Evolutionary conservation across 371 early-diverging fungal species (phyloP).

Genomic region (Mortierella sp.): DNA sequence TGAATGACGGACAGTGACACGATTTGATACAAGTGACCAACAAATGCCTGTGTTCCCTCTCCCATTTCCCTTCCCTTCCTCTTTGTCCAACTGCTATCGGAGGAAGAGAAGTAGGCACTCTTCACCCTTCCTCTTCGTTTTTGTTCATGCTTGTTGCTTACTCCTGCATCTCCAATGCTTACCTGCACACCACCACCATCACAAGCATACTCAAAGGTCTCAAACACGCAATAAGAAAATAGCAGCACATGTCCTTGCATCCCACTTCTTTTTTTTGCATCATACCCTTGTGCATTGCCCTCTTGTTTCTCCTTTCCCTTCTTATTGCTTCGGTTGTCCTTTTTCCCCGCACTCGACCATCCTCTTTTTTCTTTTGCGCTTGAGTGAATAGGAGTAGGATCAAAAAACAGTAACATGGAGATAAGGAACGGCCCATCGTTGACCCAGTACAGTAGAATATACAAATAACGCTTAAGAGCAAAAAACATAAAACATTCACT

Average conservation of each 20-base stretch:
- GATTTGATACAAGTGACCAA: conserved; percentile 1
- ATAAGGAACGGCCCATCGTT: neutral
- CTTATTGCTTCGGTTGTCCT: neutral
- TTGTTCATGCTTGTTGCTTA: conserved; percentile 7
- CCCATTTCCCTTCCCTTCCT: neutral
- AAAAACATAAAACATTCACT: too few relatives aligned
- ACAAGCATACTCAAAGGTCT: neutral
- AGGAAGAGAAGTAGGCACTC: neutral
- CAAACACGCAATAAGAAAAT: too few relatives aligned
- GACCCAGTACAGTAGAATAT: neutral
- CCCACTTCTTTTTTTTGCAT: neutral
- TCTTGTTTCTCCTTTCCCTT: neutral
- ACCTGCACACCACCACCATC: neutral
- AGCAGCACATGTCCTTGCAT: too few relatives aligned
- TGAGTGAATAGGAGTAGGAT: neutral
- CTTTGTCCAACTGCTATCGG: neutral
- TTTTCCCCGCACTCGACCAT: neutral
- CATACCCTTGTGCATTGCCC: neutral
- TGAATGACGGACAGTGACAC: neutral
- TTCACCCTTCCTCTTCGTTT: neutral
- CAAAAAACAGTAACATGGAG: neutral
- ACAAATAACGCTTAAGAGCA: neutral
- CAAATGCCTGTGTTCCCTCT: neutral
- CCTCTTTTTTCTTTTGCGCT: neutral
- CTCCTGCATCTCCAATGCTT: neutral